Evolutionary conservation across 1,284 basidiomycete species (phyloP).

Genomic region (Cryptococcus sp.): DNA sequence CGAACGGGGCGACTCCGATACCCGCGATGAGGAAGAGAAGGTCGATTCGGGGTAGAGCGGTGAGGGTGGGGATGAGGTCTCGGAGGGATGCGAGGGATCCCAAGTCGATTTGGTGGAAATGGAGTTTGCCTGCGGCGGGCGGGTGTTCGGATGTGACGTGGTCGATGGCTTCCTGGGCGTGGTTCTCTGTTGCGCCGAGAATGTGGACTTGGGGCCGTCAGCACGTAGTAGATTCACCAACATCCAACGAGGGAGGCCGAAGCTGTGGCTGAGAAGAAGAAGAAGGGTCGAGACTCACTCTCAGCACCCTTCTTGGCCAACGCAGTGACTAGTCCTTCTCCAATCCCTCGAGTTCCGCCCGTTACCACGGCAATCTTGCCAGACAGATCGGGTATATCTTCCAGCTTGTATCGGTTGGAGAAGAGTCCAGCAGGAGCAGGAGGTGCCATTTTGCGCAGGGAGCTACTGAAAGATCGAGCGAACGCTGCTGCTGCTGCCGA

Average conservation of each 20-base stretch:
- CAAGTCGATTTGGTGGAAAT: conserved; percentile 28
- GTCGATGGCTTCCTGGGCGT: conserved; percentile 29
- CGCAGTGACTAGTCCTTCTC: conserved; percentile 19
- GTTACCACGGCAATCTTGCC: conserved; percentile 40
- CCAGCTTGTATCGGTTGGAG: conserved; percentile 37
- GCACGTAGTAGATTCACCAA: not conserved
- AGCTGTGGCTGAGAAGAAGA: too few relatives aligned
- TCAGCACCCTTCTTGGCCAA: conserved; percentile 25
- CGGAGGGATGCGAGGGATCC: conserved; percentile 47
- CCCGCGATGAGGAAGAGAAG: conserved; percentile 36
- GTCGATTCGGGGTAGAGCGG: conserved; percentile 24
- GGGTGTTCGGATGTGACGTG: conserved; percentile 24
- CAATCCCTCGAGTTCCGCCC: conserved; percentile 35
- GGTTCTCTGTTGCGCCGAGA: conserved; percentile 26
- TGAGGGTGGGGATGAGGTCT: conserved; percentile 52
- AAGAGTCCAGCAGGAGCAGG: conserved; percentile 33
- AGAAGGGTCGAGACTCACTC: conserved; percentile 11
- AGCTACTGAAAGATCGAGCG: not conserved
- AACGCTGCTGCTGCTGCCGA: too few relatives aligned
- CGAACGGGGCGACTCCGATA: conserved; percentile 38
- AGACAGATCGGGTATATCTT: conserved; percentile 41
- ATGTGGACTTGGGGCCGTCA: conserved; percentile 23
- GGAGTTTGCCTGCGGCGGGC: conserved; percentile 11
- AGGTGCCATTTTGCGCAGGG: conserved; percentile 16
- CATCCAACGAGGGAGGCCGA: conserved; percentile 3